Evolutionary conservation across 805 yeast genomes (phyloP), one percentile per base, ranked within the genome.

Genomic region (Sungouiella thailandica): DNA sequence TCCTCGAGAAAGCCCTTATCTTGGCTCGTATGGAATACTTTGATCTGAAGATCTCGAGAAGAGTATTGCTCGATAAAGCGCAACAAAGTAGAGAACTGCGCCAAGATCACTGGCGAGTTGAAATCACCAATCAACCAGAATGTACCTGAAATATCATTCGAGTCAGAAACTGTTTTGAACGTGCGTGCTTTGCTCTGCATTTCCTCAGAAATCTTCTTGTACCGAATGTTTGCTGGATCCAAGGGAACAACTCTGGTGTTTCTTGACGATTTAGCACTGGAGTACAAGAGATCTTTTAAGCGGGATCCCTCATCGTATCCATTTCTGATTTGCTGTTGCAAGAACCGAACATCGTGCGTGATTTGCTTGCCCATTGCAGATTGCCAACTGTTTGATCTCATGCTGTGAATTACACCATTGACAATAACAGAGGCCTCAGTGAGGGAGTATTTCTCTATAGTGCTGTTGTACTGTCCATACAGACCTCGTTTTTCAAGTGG

Each of bases 401-500:
- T 65, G 3, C 68, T 70, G 38, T 65, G 59, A 12, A 83, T 69
- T 5, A 80, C 78, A 28, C 97, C 97, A 55, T 90, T 83, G 18
- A 77, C 74, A 31, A 87, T 68, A 4, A 86, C 60, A 0, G 72
- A 55, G 0, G 90, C 79, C 1, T 54, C 51, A 0, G 48, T 47
- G 17, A 80, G 55, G 5, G 72, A 66, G 31, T 52, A 60, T 24
- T 38, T 48, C 9, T 43, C 32, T 9, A 60, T 50, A 6, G 60
- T 48, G 8, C 38, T 42, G 37, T 44, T 28, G 35, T 53, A 55
- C 4, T 49, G 36, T 6, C 35, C 39, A 12, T 44, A 41, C 19
- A 44, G 35, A 17, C 44, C 47, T 5, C 39, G 39, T 20, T 45
- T 50, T 6, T 47, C 50, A 3, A 31, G 39, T 0, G 55, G 46